Evolutionary conservation across 805 yeast genomes (phyloP).

Genomic region (Candida golubevii): DNA sequence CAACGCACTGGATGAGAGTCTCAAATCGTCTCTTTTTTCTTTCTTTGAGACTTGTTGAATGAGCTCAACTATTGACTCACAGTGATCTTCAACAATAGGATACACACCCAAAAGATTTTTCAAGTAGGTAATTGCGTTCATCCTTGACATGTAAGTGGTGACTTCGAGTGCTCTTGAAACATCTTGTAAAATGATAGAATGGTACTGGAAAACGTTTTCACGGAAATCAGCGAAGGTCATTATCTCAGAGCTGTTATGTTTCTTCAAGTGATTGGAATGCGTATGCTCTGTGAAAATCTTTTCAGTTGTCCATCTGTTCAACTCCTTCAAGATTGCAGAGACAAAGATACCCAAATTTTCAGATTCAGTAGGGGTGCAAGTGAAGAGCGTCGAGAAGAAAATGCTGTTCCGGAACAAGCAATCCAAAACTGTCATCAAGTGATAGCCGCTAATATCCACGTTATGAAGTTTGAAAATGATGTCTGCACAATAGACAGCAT

Average conservation of each 20-base stretch:
- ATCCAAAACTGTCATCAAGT: constrained; percentile 38
- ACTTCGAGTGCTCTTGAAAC: constrained; percentile 41
- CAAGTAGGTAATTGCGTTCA: constrained; percentile 75
- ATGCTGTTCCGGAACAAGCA: constrained; percentile 45
- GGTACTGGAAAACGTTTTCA: constrained; percentile 50
- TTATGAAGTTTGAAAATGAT: constrained; percentile 54
- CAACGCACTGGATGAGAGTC: constrained; percentile 69
- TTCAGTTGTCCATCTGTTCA: constrained; percentile 43
- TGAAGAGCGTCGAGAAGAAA: constrained; percentile 56
- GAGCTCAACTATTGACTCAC: constrained; percentile 44
- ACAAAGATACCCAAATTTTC: constrained; percentile 79
- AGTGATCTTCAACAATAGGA: constrained; percentile 67
- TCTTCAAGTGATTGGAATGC: neutral
- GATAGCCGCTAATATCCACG: constrained; percentile 29
- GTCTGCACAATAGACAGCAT: constrained; percentile 65
- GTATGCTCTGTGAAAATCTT: constrained; percentile 22
- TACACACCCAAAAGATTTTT: constrained; percentile 59
- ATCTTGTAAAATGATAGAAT: constrained; percentile 43
- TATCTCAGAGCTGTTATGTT: neutral
- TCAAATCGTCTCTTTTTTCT: constrained; percentile 77
- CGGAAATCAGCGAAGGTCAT: constrained; percentile 33
- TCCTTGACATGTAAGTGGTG: constrained; percentile 68
- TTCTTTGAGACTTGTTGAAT: constrained; percentile 44
- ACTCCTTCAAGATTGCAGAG: constrained; percentile 46
- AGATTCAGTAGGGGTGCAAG: constrained; percentile 72